phyloP scores from a whole-genome alignment of 805 yeast genomes.

The Tetrapisispora fleetii region DNA sequence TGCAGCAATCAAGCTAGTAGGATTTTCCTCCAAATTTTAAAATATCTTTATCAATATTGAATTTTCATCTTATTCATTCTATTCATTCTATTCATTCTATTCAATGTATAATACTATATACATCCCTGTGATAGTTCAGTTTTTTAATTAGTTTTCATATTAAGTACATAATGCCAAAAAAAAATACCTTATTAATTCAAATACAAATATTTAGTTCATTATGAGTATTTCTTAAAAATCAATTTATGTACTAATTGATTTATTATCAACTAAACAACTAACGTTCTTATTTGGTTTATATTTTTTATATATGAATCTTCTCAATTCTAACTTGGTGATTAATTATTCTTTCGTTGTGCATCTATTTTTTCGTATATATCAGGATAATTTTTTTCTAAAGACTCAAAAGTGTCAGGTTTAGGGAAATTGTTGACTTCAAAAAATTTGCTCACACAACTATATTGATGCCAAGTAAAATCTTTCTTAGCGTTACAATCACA shows the following conservation, averaged over 20 bases:
- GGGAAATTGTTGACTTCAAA: constrained; percentile 15
- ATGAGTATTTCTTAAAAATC: no score
- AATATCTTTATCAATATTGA: neutral
- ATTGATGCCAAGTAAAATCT: constrained; percentile 58
- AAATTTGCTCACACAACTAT: constrained; percentile 51
- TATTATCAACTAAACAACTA: no score
- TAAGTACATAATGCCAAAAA: no score
- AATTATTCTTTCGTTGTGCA: neutral
- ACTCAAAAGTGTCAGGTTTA: neutral
- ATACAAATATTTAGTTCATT: no score
- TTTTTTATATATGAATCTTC: neutral
- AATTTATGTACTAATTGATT: no score
- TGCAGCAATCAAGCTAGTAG: constrained; percentile 65
- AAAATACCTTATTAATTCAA: no score
- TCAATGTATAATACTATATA: neutral
- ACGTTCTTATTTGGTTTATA: no score
- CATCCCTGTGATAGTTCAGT: no score
- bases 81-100: neutral
- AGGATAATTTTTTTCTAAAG: neutral
- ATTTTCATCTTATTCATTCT: neutral
- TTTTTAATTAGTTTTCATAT: no score
- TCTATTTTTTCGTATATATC: constrained; percentile 1
- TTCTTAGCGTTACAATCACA: constrained; percentile 52
- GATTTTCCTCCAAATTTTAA: constrained; percentile 26
- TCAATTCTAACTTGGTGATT: neutral